Conservation (phyloP, 768 basidiomycete genomes). For the Tricholoma saponaceum region DNA sequence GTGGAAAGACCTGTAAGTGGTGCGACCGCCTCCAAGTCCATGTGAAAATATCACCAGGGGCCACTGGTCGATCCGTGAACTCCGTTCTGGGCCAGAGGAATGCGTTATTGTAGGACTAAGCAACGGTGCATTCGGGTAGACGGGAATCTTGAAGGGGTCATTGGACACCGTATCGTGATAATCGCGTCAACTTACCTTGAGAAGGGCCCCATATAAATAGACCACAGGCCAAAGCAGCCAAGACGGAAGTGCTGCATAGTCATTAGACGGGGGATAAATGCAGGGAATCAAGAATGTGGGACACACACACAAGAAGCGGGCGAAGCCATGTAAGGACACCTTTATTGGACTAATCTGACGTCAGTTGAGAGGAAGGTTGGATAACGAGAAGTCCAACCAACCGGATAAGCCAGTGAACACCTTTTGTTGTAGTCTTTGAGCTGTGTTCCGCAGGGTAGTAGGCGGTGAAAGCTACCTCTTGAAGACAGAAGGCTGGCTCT, state of each 20-base stretch:
- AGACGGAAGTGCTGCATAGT: slow-evolving; percentile 25
- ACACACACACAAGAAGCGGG: slow-evolving; percentile 41
- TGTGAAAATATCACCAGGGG: slow-evolving; percentile 84
- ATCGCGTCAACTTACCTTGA: slow-evolving; percentile 33
- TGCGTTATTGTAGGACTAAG: slow-evolving; percentile 29
- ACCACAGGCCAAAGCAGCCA: slow-evolving; percentile 49
- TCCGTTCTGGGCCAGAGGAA: slow-evolving; percentile 5
- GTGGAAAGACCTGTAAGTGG: slow-evolving; percentile 54
- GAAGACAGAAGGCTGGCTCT: slow-evolving; percentile 45
- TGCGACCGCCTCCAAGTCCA: slow-evolving; percentile 72
- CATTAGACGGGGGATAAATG: not conserved
- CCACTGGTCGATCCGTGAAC: slow-evolving; percentile 40
- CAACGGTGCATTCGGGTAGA: slow-evolving; percentile 51
- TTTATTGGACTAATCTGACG: slow-evolving; percentile 34
- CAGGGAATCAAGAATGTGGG: not conserved
- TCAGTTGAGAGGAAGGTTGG: not conserved
- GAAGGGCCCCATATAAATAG: slow-evolving; percentile 44
- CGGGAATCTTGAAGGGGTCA: slow-evolving; percentile 44
- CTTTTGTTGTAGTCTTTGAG: slow-evolving; percentile 26
- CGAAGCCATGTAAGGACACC: slow-evolving; percentile 44
- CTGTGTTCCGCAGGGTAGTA: slow-evolving; percentile 57
- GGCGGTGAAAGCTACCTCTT: slow-evolving; percentile 61
- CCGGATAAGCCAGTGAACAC: slow-evolving; percentile 57
- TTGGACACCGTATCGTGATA: not conserved
- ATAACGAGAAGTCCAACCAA: slow-evolving; percentile 21